A percentile compares a stretch with the other conserved stretches of the same genome.
phyloP scores from a whole-genome alignment of 1,139 yeast species.

The Hemisphaericaspora xylofermentans region DNA sequence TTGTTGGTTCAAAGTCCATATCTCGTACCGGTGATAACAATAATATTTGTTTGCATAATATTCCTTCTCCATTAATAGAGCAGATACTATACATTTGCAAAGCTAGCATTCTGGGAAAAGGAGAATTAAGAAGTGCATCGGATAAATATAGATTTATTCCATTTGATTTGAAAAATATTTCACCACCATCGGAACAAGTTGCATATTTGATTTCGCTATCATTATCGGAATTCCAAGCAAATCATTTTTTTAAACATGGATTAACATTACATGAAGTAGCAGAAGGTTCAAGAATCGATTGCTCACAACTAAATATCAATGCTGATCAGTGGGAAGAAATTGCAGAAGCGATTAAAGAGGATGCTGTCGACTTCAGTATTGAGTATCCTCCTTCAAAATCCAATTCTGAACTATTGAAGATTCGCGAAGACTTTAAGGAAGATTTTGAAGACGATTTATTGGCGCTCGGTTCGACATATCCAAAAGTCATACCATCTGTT shows the following conservation, averaged over 20 bases:
- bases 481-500: slow-evolving; percentile 49
- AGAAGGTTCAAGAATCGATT: slow-evolving; percentile 24
- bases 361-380: slow-evolving; percentile 16
- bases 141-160: slow-evolving; percentile 33
- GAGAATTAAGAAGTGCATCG: slow-evolving; percentile 23
- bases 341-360: slow-evolving; percentile 13
- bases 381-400: slow-evolving; percentile 15
- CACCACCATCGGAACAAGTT: slow-evolving; percentile 52
- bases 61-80: slow-evolving; percentile 32
- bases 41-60: slow-evolving; percentile 15
- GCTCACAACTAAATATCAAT: slow-evolving; percentile 23
- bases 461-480: slow-evolving; percentile 47
- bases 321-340: slow-evolving; percentile 24
- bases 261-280: slow-evolving; percentile 20
- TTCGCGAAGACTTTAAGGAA: slow-evolving; percentile 31
- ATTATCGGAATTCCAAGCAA: slow-evolving; percentile 37
- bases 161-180: slow-evolving; percentile 46
- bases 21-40: slow-evolving; percentile 11
- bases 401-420: slow-evolving; percentile 14
- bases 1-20: slow-evolving; percentile 24
- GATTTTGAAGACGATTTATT: slow-evolving; percentile 49
- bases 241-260: slow-evolving; percentile 34
- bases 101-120: slow-evolving; percentile 28
- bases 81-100: slow-evolving; percentile 36
- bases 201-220: slow-evolving; percentile 50